Evolutionary conservation across 225 moss, liverwort and hornwort species (phyloP).

Genomic region (Polytrichum formosum): DNA sequence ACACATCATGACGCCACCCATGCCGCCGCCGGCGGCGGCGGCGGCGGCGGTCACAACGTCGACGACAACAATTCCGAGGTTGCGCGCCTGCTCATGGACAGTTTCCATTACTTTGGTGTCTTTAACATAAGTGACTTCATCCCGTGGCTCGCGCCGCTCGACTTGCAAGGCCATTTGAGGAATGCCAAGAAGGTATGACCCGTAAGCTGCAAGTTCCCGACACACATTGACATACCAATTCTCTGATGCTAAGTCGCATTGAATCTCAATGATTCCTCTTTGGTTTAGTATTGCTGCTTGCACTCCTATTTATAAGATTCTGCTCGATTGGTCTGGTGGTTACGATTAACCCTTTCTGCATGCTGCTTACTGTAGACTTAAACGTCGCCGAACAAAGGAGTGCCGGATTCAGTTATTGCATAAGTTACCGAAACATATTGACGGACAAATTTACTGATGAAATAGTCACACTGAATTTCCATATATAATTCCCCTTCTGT

Average conservation of each 20-base stretch:
- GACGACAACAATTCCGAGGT: background rate
- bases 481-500: too few species aligned
- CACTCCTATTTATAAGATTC: too few species aligned
- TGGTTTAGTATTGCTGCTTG: too few species aligned
- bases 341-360: too few species aligned
- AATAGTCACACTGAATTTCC: too few species aligned
- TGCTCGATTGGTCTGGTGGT: too few species aligned
- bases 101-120: conserved; percentile 2
- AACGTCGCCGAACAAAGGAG: too few species aligned
- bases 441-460: too few species aligned
- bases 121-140: conserved; percentile 4
- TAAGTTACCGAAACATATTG: too few species aligned
- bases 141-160: conserved; percentile 3
- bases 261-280: background rate
- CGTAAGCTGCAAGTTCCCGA: background rate
- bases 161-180: conserved; percentile 6
- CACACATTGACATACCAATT: background rate
- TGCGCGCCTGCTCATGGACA: conserved; percentile 7
- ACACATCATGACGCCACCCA: background rate
- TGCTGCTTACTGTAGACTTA: too few species aligned
- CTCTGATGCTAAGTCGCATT: background rate
- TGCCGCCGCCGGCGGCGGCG: too few species aligned
- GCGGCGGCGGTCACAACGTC: background rate
- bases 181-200: conserved; percentile 1
- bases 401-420: too few species aligned